These are phyloP conservation scores for Grigorovia transvaalensis DNA, from an alignment of 805 yeast species.

Conservation along the genomic window DNA sequence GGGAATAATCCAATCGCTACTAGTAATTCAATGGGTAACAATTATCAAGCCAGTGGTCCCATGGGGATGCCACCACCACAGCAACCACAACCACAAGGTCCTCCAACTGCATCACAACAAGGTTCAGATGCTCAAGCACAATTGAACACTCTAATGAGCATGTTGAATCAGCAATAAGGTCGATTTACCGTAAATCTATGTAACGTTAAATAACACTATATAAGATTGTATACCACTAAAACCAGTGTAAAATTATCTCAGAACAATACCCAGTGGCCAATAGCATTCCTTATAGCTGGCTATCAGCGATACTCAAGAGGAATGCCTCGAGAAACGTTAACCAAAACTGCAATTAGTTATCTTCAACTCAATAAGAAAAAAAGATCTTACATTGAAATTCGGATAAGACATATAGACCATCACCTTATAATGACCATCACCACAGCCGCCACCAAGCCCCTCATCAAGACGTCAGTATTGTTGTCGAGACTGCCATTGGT, in stretches of 20 bases:
- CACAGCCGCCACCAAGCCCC: neutral
- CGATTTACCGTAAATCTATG: neutral
- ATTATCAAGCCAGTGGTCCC: conserved; percentile 5
- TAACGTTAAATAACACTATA: neutral
- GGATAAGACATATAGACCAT: no score
- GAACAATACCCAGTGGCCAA: no score
- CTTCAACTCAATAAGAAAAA: no score
- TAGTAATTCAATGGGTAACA: conserved; percentile 6
- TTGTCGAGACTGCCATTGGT: conserved; percentile 78
- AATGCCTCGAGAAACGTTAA: neutral
- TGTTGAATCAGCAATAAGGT: conserved; percentile 31
- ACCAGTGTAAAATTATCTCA: neutral
- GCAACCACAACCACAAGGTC: conserved; percentile 6
- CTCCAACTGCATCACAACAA: conserved; percentile 6
- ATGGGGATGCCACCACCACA: conserved; percentile 12
- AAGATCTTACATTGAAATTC: no score
- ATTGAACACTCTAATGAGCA: conserved; percentile 33
- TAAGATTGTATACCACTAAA: neutral
- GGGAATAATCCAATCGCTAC: neutral
- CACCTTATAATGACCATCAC: neutral
- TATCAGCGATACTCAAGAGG: no score
- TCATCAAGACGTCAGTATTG: conserved; percentile 40
- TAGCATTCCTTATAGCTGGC: no score
- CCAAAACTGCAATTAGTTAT: neutral
- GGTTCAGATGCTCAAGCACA: conserved; percentile 31